phyloP scores from a whole-genome alignment of 2,329 filamentous ascomycete genomes.

The Neoascochyta sp. region DNA sequence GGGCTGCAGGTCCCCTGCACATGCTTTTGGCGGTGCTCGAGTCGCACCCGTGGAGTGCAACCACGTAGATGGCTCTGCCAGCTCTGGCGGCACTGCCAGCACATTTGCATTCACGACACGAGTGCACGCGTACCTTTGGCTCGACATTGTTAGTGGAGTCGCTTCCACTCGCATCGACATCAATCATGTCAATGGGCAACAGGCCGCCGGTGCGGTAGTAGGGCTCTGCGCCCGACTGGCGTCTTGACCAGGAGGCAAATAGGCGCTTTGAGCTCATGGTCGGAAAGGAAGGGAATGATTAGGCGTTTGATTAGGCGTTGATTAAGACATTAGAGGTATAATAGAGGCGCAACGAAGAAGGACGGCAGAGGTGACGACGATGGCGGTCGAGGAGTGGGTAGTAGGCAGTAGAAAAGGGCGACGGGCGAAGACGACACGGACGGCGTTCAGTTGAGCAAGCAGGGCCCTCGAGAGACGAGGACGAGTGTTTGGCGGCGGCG shows the following conservation, averaged over 20 bases:
- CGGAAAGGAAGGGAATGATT: slow-evolving; percentile 2
- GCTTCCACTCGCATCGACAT: slow-evolving; percentile 11
- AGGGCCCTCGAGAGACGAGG: slow-evolving; percentile 6
- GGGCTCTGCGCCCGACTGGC: slow-evolving; percentile 34
- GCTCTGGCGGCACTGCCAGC: slow-evolving; percentile 33
- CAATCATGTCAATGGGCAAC: slow-evolving; percentile 33
- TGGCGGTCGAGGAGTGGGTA: neutral
- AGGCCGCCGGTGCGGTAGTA: slow-evolving; percentile 40
- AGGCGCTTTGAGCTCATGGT: slow-evolving; percentile 43
- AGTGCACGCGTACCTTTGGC: slow-evolving; percentile 29
- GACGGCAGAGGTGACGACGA: neutral
- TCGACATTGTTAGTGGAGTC: slow-evolving; percentile 11
- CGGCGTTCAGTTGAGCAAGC: slow-evolving; percentile 5
- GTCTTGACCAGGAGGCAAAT: slow-evolving; percentile 44
- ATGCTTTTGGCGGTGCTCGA: slow-evolving; percentile 18
- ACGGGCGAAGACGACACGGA: neutral
- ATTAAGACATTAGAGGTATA: slow-evolving; percentile 11
- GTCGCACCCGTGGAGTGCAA: slow-evolving; percentile 24
- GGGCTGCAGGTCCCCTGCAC: slow-evolving; percentile 19
- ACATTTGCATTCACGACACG: slow-evolving; percentile 14
- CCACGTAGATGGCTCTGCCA: slow-evolving; percentile 34
- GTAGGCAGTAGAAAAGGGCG: neutral
- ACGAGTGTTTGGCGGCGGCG: slow-evolving; percentile 7
- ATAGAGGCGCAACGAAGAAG: neutral
- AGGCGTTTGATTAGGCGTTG: slow-evolving; percentile 3